A percentile compares a stretch with the other conserved stretches of the same genome.
Conservation (phyloP, 305 asterid genomes). For the Petunia hybrid region DNA sequence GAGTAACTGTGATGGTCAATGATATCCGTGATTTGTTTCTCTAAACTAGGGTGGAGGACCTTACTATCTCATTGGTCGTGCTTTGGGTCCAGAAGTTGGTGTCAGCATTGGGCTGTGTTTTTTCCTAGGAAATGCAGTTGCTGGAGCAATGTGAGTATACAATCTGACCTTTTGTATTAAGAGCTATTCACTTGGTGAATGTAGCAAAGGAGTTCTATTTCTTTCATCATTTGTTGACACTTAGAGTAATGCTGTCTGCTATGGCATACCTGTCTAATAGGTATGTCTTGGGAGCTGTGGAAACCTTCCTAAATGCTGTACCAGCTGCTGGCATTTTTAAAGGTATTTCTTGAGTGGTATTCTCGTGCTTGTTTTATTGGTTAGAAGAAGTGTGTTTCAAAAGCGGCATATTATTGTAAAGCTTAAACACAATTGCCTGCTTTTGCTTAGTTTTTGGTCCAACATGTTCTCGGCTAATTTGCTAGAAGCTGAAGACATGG, state of each 20-base stretch:
- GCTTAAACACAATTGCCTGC: too few species aligned
- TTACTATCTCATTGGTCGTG: constrained; percentile 97
- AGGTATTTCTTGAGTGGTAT: constrained; percentile 55
- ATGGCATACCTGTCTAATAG: constrained; percentile 47
- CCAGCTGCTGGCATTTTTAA: constrained; percentile 93
- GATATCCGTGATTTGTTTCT: constrained; percentile 24
- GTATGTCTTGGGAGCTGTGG: constrained; percentile 98
- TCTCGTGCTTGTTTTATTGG: constrained; percentile 11
- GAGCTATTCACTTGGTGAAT: constrained; percentile 11
- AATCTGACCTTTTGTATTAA: constrained; percentile 28
- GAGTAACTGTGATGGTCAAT: constrained; percentile 25
- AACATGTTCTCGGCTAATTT: too few species aligned
- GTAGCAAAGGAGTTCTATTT: constrained; percentile 1
- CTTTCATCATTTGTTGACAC: constrained; percentile 19
- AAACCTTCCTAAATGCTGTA: constrained; percentile 92
- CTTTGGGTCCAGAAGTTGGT: constrained; percentile 99
- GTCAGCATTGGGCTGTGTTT: constrained; percentile 97
- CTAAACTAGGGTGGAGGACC: constrained; percentile 93
- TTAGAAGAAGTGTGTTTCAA: not conserved
- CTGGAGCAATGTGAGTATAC: constrained; percentile 96
- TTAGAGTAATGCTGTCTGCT: constrained; percentile 15
- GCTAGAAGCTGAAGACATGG: too few species aligned
- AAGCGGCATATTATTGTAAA: not conserved
- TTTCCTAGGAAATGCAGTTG: constrained; percentile 98
- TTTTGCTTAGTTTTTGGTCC: too few species aligned